A percentile compares a stretch with the other conserved stretches of the same genome.
These are phyloP conservation scores for Pythium utonaiense DNA, from an alignment of 352 stramenopile genomes.

Conservation along the genomic window DNA sequence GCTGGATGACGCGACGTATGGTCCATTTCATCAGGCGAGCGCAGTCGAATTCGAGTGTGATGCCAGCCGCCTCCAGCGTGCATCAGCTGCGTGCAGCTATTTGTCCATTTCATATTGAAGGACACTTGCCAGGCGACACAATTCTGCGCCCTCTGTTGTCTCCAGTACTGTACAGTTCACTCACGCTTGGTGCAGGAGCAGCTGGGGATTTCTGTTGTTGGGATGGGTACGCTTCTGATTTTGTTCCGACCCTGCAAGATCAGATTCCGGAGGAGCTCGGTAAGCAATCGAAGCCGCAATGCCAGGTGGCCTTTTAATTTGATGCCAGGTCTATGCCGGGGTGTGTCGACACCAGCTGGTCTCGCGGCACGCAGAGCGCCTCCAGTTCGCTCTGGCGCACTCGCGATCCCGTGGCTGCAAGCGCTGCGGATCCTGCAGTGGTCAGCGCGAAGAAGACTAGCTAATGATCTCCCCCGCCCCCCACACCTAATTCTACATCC, in stretches of 20 bases:
- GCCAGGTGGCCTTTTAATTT: background rate
- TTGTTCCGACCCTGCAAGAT: background rate
- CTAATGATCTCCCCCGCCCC: conserved; percentile 4
- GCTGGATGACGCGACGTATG: background rate
- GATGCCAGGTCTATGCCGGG: background rate
- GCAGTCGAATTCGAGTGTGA: too few species aligned
- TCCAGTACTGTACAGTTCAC: conserved; percentile 13
- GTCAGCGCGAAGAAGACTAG: conserved; percentile 13
- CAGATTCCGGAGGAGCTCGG: background rate
- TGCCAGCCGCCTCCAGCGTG: background rate
- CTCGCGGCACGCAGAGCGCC: conserved; percentile 1
- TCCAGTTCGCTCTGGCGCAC: conserved; percentile 1
- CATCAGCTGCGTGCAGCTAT: background rate
- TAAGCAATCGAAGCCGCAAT: background rate
- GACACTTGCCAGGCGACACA: background rate
- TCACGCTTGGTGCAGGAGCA: background rate
- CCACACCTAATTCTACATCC: background rate
- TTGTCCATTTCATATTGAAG: background rate
- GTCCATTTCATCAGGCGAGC: background rate
- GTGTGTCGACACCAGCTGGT: conserved; percentile 9
- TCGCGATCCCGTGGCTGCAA: background rate
- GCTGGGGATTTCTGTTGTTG: background rate
- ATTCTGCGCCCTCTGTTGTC: conserved; percentile 10
- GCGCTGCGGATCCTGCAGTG: background rate
- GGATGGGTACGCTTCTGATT: background rate